Evolutionary conservation across 257 asterid species (phyloP).

Genomic region (Gentiana straminea): DNA sequence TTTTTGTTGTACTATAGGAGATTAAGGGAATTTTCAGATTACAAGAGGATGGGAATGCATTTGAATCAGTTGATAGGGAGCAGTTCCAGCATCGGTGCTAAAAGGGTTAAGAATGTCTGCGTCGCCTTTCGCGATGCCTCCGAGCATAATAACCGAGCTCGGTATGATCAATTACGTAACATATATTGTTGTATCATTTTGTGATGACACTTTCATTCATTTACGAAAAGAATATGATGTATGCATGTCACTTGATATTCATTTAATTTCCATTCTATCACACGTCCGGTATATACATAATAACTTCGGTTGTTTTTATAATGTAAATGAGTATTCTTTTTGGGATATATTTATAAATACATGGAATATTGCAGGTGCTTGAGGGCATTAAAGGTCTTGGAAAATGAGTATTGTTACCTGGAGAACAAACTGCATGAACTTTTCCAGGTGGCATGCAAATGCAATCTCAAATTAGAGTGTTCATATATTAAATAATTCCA

Average conservation of each 20-base stretch:
- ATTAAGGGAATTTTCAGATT: conserved; percentile 64
- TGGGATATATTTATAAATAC: too few species aligned
- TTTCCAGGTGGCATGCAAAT: conserved; percentile 43
- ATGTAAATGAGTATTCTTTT: too few species aligned
- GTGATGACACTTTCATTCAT: too few species aligned
- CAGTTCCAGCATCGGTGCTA: conserved; percentile 96
- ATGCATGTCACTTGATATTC: too few species aligned
- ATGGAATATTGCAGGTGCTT: conserved; percentile 40
- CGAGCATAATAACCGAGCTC: conserved; percentile 48
- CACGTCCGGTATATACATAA: too few species aligned
- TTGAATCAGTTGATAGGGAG: conserved; percentile 90
- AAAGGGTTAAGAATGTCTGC: conserved; percentile 59
- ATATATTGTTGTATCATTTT: too few species aligned
- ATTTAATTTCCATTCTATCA: too few species aligned
- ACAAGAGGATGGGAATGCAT: conserved; percentile 70
- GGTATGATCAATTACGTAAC: conserved; percentile 21
- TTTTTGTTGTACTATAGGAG: conserved; percentile 16
- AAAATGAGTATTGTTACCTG: conserved; percentile 79
- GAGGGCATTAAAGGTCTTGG: conserved; percentile 69
- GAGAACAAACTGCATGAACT: conserved; percentile 81
- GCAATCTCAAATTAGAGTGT: too few species aligned
- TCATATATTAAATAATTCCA: not conserved
- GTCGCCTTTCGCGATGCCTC: conserved; percentile 76
- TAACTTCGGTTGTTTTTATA: not conserved
- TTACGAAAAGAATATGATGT: too few species aligned